Percentiles rank a stretch among this genome's conserved stretches.
phyloP scores from a whole-genome alignment of 2,329 filamentous ascomycete genomes.

The Phyllosticta citribraziliensis region DNA sequence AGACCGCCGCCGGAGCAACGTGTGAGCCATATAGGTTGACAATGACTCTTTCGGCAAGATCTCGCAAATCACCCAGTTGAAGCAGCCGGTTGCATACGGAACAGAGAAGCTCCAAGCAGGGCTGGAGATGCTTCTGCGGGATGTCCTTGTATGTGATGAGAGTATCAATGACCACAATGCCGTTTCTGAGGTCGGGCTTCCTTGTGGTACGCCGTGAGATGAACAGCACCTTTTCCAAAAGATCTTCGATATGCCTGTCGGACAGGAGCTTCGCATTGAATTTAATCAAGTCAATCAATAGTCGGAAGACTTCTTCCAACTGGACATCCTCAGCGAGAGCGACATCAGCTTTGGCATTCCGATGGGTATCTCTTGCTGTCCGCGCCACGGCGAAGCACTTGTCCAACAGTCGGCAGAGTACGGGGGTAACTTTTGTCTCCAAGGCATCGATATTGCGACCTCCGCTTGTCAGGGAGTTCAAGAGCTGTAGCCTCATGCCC shows the following conservation, averaged over 20 bases:
- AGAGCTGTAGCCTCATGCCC: constrained; percentile 24
- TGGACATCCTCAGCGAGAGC: constrained; percentile 20
- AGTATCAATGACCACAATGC: constrained; percentile 58
- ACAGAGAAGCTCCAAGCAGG: constrained; percentile 51
- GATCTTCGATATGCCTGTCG: constrained; percentile 49
- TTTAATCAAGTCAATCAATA: constrained; percentile 59
- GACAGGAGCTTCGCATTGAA: constrained; percentile 63
- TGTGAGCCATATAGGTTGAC: constrained; percentile 64
- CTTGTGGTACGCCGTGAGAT: constrained; percentile 61
- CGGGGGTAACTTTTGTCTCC: constrained; percentile 25
- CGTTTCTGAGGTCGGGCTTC: constrained; percentile 55
- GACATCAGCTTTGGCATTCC: constrained; percentile 19
- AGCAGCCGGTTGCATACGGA: constrained; percentile 59
- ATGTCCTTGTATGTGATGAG: constrained; percentile 65
- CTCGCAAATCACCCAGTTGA: constrained; percentile 50
- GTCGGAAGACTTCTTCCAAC: constrained; percentile 53
- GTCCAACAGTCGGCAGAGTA: constrained; percentile 24
- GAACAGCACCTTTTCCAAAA: constrained; percentile 53
- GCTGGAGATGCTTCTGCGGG: constrained; percentile 51
- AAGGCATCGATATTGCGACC: constrained; percentile 30
- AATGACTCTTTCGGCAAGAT: constrained; percentile 60
- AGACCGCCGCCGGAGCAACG: constrained; percentile 59
- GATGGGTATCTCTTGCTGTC: constrained; percentile 18
- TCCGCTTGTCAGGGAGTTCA: constrained; percentile 26
- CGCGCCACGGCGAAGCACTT: constrained; percentile 23